phyloP scores from a whole-genome alignment of 768 basidiomycete genomes.

The Gloeophyllum trabeum region DNA sequence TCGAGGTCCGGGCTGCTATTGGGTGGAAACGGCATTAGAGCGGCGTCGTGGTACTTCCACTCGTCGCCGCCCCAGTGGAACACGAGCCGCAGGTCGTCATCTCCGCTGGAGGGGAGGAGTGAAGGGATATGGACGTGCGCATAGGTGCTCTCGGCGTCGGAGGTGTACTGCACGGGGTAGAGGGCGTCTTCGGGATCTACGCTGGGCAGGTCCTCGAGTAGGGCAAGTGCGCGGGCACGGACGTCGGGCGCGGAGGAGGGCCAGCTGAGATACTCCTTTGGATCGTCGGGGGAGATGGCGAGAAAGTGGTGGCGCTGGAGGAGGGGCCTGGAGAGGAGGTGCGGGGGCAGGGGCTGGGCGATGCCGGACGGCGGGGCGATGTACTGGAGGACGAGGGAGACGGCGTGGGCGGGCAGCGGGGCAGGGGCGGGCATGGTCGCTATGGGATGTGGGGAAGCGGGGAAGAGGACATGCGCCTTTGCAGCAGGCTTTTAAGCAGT shows the following conservation, averaged over 20 bases:
- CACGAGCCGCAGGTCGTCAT: constrained; percentile 40
- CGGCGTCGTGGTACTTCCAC: constrained; percentile 66
- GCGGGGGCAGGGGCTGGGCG: constrained; percentile 37
- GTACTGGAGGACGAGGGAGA: constrained; percentile 43
- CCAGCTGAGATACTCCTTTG: constrained; percentile 57
- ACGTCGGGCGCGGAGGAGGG: constrained; percentile 28
- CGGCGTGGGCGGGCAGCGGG: constrained; percentile 23
- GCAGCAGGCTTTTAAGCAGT: too few relatives aligned
- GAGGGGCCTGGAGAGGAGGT: constrained; percentile 49
- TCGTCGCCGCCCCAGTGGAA: constrained; percentile 51
- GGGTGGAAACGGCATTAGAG: constrained; percentile 61
- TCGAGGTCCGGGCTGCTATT: constrained; percentile 18
- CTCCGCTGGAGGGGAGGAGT: constrained; percentile 25
- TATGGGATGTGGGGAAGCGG: constrained; percentile 1
- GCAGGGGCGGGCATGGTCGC: constrained; percentile 22
- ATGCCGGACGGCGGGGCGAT: constrained; percentile 42
- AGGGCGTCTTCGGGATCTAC: constrained; percentile 15
- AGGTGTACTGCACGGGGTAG: constrained; percentile 25
- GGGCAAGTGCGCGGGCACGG: constrained; percentile 23
- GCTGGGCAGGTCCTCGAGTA: constrained; percentile 30
- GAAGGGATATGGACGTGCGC: constrained; percentile 34
- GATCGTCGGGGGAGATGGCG: constrained; percentile 33
- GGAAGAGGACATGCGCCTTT: neutral
- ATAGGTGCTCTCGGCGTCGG: constrained; percentile 38
- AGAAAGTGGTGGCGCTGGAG: constrained; percentile 60